These are phyloP conservation scores for Backusella mclennaniae DNA, from an alignment of 192 early-diverging fungal genomes.

Conservation along the genomic window DNA sequence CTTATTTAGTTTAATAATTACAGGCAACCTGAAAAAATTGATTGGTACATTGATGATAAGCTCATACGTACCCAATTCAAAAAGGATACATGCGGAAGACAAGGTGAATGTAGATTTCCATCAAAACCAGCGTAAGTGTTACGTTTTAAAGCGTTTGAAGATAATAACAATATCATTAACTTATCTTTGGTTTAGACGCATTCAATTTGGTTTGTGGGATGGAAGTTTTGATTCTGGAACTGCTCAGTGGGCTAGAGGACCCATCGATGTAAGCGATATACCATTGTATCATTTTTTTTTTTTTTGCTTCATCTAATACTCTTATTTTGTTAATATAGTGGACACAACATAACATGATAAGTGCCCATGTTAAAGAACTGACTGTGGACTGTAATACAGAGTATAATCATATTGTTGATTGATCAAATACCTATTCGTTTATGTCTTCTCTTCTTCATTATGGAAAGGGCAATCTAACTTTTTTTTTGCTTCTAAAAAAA, in stretches of 20 bases:
- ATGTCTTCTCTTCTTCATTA: background rate
- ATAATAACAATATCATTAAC: background rate
- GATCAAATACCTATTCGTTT: background rate
- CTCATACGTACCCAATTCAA: constrained; percentile 38
- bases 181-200: constrained; percentile 25
- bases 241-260: constrained; percentile 36
- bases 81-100: constrained; percentile 21
- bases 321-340: constrained; percentile 5
- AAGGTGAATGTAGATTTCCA: constrained; percentile 40
- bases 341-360: background rate
- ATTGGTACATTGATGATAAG: constrained; percentile 47
- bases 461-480: background rate
- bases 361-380: constrained; percentile 19
- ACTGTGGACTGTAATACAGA: constrained; percentile 20
- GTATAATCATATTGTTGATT: constrained; percentile 9
- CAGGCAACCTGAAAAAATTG: constrained; percentile 39
- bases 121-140: constrained; percentile 33
- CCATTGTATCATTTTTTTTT: no score
- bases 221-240: constrained; percentile 41
- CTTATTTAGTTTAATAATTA: background rate
- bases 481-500: background rate
- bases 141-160: background rate
- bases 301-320: background rate
- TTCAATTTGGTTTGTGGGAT: constrained; percentile 58
- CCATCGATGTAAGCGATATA: constrained; percentile 22